Conservation (phyloP, 2,329 filamentous ascomycete species). For the Fusarium domesticum region DNA sequence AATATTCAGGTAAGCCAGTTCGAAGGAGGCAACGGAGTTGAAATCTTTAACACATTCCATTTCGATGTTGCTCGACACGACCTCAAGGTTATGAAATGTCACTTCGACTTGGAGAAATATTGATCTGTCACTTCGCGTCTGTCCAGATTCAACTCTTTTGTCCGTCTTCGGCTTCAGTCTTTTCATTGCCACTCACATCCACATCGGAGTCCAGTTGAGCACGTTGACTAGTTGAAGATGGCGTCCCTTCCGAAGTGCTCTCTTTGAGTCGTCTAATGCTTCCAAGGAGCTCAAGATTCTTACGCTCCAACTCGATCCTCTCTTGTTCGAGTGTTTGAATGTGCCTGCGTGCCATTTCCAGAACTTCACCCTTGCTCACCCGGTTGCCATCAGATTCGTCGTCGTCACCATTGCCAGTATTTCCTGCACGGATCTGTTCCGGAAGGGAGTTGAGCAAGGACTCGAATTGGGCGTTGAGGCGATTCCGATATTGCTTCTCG, state of each 20-base stretch:
- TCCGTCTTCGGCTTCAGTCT: not conserved
- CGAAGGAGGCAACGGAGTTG: too few relatives aligned
- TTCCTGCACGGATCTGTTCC: conserved; percentile 20
- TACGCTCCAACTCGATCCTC: conserved; percentile 22
- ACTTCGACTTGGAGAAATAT: too few relatives aligned
- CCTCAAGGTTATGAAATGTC: too few relatives aligned
- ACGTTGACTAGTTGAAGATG: conserved; percentile 10
- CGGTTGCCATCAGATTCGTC: conserved; percentile 24
- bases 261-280: conserved; percentile 22
- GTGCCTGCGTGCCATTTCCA: conserved; percentile 29
- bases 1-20: too few relatives aligned
- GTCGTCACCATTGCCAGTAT: conserved; percentile 11
- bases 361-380: conserved; percentile 29
- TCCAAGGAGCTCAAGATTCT: conserved; percentile 26
- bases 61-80: too few relatives aligned
- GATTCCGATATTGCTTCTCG: conserved; percentile 30
- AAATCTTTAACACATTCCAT: too few relatives aligned
- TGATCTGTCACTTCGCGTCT: too few relatives aligned
- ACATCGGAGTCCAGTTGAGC: conserved; percentile 15
- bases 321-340: conserved; percentile 26
- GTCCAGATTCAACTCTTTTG: not conserved
- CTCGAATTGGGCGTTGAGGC: conserved; percentile 28
- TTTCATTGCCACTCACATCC: conserved; percentile 14
- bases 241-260: conserved; percentile 8
- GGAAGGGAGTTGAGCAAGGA: conserved; percentile 24